Base-by-base conservation (phyloP, 495 filamentous ascomycete species). In the Aspergillus sclerotioniger region DNA sequence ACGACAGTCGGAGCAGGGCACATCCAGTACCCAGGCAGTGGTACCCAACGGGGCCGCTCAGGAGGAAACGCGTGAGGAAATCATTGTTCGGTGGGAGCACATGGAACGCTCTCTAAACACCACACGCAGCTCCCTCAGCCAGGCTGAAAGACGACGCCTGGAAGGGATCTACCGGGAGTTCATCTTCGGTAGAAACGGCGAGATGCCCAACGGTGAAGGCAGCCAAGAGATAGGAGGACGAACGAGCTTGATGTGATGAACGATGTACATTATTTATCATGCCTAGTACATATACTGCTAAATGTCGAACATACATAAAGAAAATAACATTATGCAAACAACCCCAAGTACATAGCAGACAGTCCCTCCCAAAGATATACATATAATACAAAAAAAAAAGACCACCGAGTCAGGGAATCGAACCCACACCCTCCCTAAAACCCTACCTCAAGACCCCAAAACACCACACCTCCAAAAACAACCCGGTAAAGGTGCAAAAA, bases 141-240 rank as follows among this genome's bases (percentile, higher is more conserved):
- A 74, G 3, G 76, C 88, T 28, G 94, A 98, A 75, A 80, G 86
- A 63, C 77, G 71, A 63, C 80, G 93, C 59, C 66, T 98, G 60
- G 80, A 82, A 65, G 80, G 77, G 6, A 96, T 98, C 57, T 98
- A 98, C 68, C 77, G 81, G 6, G 95, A 98, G 77, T 98, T 98
- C 77, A 83, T 96, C 5, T 87, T 87, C 7, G 91, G 90, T 8
- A 81, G 94, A 58, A 96, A 91, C 69, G 94, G 94, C 25, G 94
- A 97, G 70, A 91, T 98, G 91, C 89, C 83, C 41, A 92, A 85
- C 71, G 94, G 94, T 9, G 88, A 98, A 71, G 91, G 88, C 1
- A 84, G 84, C 25, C 94, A 83, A 70, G 94, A 98, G 73, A 83
- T 98, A 68, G 94, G 94, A 3, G 95, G 94, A 19, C 77, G 94